phyloP scores from a whole-genome alignment of 2,329 filamentous ascomycete species.

The Penicillium vulpinum region DNA sequence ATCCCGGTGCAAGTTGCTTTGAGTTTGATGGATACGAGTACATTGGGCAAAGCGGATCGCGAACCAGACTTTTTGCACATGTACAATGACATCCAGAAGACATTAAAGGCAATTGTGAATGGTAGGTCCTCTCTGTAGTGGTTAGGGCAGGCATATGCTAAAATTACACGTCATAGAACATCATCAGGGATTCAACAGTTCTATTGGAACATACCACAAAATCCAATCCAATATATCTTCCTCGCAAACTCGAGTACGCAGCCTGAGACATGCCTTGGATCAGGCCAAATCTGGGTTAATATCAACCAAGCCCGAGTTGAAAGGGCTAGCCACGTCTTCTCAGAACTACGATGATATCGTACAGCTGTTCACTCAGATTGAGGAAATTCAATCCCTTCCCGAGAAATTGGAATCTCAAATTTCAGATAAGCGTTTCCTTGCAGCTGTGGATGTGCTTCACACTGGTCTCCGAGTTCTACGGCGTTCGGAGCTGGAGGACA shows the following conservation, averaged over 20 bases:
- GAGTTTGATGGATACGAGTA: conserved; percentile 90
- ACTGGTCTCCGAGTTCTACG: conserved; percentile 80
- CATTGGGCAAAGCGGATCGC: conserved; percentile 84
- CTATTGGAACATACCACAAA: conserved; percentile 97
- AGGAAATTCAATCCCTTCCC: conserved; percentile 84
- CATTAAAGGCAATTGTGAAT: conserved; percentile 92
- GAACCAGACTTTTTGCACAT: conserved; percentile 81
- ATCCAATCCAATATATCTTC: conserved; percentile 90
- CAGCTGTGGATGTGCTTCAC: conserved; percentile 88
- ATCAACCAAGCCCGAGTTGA: conserved; percentile 84
- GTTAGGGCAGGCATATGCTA: conserved; percentile 1
- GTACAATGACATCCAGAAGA: conserved; percentile 85
- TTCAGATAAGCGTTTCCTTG: conserved; percentile 92
- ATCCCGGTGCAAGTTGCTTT: conserved; percentile 93
- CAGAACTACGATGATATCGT: conserved; percentile 89
- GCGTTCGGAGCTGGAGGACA: conserved; percentile 85
- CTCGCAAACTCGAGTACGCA: conserved; percentile 81
- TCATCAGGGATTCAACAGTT: conserved; percentile 98
- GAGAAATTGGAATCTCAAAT: conserved; percentile 92
- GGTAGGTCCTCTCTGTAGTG: conserved; percentile 37
- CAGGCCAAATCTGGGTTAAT: conserved; percentile 79
- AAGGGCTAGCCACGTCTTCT: conserved; percentile 81
- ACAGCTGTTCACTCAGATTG: conserved; percentile 77
- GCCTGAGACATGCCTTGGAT: conserved; percentile 78
- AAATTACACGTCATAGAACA: conserved; percentile 61